Base-by-base conservation (phyloP, 1,284 basidiomycete species). In the Ustilago bromivora region DNA sequence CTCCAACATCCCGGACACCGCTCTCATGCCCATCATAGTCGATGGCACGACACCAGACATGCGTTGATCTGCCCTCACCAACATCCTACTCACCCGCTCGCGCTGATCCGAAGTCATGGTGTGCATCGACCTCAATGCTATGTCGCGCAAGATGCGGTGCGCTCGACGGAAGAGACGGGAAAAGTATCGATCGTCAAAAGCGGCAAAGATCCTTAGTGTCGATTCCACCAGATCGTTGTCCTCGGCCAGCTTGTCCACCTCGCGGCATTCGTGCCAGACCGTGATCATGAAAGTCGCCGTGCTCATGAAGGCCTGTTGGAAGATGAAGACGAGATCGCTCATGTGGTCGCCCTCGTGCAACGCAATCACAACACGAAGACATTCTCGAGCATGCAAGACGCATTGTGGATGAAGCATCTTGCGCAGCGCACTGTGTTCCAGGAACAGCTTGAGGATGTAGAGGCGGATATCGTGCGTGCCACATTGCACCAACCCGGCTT, bases 221-320 rank as follows among this genome's bases (percentile, higher is more conserved):
- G 66, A 71, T 51, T 82, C 80, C 31, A 83, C 66, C 57, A 83
- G 63, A 38, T 78, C 69, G 35, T 76, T 75, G 57, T 83, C 82
- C 40, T 73, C 68, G 38, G 76, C 68, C 46, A 78, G 61, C 52
- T 62, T 60, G 12, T 73, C 76, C 11, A 53, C 56, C 19, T 75
- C 66, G 59, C 64, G 72, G n/a, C 70, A 71, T 32, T 72, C 71
- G 63, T 83, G 81, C 82, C 82, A 83, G 3, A 83, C 77, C 7
- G 82, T 83, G 62, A 83, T 79, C 73, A 83, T 78, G 68, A 83
- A 83, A 1, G 82, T 83, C 6, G 79, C 75, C 17, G 81, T 76
- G 56, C 70, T 74, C 76, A 82, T 77, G 54, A 82, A 82, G 5
- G 76, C 80, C 51, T 83, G 82, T 49, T 79, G 76, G 40, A 83